phyloP scores from a whole-genome alignment of 78 protist species.

The Planoprotostelium fungivorum region DNA sequence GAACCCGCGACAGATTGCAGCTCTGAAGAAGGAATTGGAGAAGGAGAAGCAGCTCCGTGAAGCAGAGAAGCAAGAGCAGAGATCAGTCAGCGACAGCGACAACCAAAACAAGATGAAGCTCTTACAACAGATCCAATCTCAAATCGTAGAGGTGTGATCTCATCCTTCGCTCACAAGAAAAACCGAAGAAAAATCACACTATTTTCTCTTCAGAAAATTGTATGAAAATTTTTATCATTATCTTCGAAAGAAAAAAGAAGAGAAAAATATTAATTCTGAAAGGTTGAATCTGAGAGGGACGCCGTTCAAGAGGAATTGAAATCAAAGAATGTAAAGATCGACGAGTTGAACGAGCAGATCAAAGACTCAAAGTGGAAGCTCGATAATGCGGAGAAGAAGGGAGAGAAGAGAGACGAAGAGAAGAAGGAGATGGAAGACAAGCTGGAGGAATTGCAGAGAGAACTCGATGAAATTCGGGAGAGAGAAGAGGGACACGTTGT shows the following conservation, averaged over 20 bases:
- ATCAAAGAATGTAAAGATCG: background rate
- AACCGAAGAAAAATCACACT: no score
- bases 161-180: no score
- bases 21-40: no score
- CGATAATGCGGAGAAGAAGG: background rate
- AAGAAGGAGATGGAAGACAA: background rate
- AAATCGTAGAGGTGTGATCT: background rate
- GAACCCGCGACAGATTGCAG: no score
- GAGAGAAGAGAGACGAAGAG: background rate
- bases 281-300: background rate
- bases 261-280: background rate
- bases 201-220: no score
- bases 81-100: no score
- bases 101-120: background rate
- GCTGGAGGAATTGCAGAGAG: background rate
- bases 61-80: no score
- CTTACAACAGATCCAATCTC: background rate
- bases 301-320: background rate
- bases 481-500: no score
- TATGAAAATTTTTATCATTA: no score
- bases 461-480: background rate
- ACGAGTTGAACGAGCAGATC: background rate
- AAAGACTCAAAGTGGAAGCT: background rate
- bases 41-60: no score
- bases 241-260: no score